Conservation (phyloP, 306 rosid genomes). For the Clitoria ternatea region DNA sequence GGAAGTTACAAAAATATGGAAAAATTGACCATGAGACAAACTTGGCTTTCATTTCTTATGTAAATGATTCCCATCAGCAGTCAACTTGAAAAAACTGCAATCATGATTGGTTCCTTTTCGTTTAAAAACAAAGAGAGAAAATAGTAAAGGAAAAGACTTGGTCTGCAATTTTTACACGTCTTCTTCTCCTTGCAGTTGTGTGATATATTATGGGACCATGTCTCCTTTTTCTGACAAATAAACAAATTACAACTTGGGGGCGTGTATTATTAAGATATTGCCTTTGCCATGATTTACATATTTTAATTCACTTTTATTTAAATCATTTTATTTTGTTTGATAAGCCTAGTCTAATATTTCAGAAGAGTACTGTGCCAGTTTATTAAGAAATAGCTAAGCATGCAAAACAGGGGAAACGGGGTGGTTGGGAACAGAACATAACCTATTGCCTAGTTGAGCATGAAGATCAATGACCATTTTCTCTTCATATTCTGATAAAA, state of each 20-base stretch:
- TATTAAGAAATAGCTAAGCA: not conserved
- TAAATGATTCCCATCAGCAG: constrained; percentile 20
- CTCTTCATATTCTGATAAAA: constrained; percentile 80
- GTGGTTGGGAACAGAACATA: not conserved
- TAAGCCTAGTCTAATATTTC: constrained; percentile 9
- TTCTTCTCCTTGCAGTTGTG: not conserved
- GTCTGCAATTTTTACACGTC: constrained; percentile 20
- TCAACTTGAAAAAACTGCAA: constrained; percentile 29
- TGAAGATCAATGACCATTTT: constrained; percentile 91
- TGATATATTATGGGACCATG: constrained; percentile 24
- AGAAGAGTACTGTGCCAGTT: not conserved
- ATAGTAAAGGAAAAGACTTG: not conserved
- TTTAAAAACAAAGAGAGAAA: not conserved
- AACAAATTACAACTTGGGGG: constrained; percentile 23
- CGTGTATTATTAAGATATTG: not conserved
- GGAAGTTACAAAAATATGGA: constrained; percentile 10
- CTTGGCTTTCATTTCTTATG: not conserved
- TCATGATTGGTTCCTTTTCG: not conserved
- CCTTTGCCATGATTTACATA: not conserved
- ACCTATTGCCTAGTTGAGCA: constrained; percentile 96
- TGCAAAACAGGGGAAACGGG: constrained; percentile 16
- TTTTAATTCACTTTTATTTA: not conserved
- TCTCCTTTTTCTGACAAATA: constrained; percentile 13
- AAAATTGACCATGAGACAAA: constrained; percentile 24
- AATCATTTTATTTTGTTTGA: not conserved